Base-by-base conservation (phyloP, 768 basidiomycete genomes). In the Suillus variegatus region DNA sequence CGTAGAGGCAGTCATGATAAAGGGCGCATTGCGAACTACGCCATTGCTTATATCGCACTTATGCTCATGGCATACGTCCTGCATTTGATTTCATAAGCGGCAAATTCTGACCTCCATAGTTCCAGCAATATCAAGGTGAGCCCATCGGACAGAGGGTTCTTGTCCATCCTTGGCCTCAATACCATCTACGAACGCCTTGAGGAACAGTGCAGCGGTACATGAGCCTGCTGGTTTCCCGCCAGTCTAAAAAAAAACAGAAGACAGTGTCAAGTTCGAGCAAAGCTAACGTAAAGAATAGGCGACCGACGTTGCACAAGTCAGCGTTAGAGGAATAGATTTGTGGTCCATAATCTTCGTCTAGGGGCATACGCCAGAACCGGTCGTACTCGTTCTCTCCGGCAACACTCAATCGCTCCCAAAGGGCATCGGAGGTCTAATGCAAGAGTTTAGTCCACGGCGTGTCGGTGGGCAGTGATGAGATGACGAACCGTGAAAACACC, bases 351-450 rank as follows among this genome's bases (percentile, higher is more conserved):
- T 89, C 92, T 52, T 93, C 92, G 70, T 93, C 89, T 62, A 96
- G 85, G 12, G 94, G 94, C 88, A 95, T 87, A 35, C 94, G 86
- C 94, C 94, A 95, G 83, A 96, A 89, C 62, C 88, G 87, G 76
- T 94, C 93, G 71, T 90, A 85, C 71, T 93, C 91, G 16, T 78
- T 76, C 78, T 88, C 86, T 13, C 92, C 93, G 3, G 94, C 93
- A 3, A 73, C 80, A 66, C 86, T 80, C 13, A 96, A 84, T 62
- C 85, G 80, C 44, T 84, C 71, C 92, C 92, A 95, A 22, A 96
- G 87, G 28, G 81, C 77, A 67, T 93, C 89, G 3, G 91, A 91
- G 16, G 85, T 88, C 90, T 92, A 64, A 32, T 28, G 25, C 18
- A 28, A 43, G 4, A 8, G 1, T 44, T 18, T 51, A 4, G 46